These are phyloP conservation scores for Trebouxiophyceae sp. DNA, from an alignment of 163 green algal species.

Conservation along the genomic window DNA sequence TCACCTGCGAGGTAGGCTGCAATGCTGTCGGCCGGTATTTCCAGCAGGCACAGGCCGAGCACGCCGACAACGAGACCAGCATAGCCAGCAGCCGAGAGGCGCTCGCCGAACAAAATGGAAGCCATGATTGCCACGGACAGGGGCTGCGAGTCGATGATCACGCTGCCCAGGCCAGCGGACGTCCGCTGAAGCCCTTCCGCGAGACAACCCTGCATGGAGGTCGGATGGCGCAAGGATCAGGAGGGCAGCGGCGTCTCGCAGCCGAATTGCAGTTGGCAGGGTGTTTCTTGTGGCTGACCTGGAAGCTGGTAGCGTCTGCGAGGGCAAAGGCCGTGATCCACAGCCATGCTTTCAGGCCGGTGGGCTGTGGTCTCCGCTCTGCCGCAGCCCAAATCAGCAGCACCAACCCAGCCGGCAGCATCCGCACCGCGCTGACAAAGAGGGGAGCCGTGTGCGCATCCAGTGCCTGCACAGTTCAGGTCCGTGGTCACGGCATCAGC, in stretches of 20 bases:
- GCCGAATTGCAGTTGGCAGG: too few species aligned
- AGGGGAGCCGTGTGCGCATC: slow-evolving; percentile 71
- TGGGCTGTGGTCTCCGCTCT: slow-evolving; percentile 56
- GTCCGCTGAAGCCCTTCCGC: slow-evolving; percentile 85
- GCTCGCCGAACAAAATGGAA: slow-evolving; percentile 74
- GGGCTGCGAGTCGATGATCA: slow-evolving; percentile 99
- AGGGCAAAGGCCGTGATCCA: slow-evolving; percentile 81
- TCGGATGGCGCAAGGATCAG: too few species aligned
- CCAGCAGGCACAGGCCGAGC: slow-evolving; percentile 62
- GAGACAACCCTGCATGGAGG: slow-evolving; percentile 73
- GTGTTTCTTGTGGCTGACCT: too few species aligned
- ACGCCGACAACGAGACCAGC: slow-evolving; percentile 63
- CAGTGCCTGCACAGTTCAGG: slow-evolving; percentile 38
- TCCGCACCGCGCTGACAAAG: slow-evolving; percentile 74
- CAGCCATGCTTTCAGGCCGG: slow-evolving; percentile 58
- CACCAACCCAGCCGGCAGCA: slow-evolving; percentile 82
- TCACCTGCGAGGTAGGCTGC: too few species aligned
- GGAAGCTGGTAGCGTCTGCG: slow-evolving; percentile 87
- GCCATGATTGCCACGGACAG: slow-evolving; percentile 79
- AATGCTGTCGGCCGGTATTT: slow-evolving; percentile 73
- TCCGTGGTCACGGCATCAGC: too few species aligned
- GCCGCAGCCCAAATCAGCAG: slow-evolving; percentile 73
- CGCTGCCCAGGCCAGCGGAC: slow-evolving; percentile 79
- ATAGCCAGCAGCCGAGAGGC: slow-evolving; percentile 26
- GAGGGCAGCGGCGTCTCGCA: too few species aligned